Conservation (phyloP, 768 basidiomycete species). For the Tulasnella sp. region DNA sequence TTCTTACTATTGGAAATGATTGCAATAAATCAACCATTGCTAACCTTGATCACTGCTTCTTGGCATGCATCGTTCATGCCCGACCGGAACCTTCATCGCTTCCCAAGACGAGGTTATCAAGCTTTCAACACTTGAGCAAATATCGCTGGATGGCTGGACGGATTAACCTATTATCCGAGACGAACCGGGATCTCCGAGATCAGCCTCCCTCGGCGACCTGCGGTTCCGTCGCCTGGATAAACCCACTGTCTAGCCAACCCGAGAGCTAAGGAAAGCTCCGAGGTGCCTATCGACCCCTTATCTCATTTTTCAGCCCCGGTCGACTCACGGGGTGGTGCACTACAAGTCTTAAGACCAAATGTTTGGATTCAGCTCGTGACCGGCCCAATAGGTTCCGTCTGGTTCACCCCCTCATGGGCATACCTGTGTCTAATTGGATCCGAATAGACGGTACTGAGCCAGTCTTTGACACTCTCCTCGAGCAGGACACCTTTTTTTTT, state of each 20-base stretch:
- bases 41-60: neutral
- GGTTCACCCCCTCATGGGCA: neutral
- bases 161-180: neutral
- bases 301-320: neutral
- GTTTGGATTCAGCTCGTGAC: neutral
- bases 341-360: neutral
- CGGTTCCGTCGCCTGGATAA: neutral
- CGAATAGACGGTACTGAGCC: neutral
- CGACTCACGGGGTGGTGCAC: neutral
- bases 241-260: neutral
- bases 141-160: neutral
- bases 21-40: neutral
- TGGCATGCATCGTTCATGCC: neutral
- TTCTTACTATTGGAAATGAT: neutral
- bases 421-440: neutral
- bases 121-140: neutral
- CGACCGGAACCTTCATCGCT: neutral
- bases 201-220: neutral
- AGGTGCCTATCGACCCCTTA: neutral
- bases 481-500: neutral
- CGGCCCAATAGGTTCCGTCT: neutral
- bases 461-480: neutral
- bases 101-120: neutral
- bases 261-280: neutral
- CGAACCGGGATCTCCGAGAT: neutral